Base-by-base conservation (phyloP, 2,329 filamentous ascomycete species). In the Colletotrichum somersetense region DNA sequence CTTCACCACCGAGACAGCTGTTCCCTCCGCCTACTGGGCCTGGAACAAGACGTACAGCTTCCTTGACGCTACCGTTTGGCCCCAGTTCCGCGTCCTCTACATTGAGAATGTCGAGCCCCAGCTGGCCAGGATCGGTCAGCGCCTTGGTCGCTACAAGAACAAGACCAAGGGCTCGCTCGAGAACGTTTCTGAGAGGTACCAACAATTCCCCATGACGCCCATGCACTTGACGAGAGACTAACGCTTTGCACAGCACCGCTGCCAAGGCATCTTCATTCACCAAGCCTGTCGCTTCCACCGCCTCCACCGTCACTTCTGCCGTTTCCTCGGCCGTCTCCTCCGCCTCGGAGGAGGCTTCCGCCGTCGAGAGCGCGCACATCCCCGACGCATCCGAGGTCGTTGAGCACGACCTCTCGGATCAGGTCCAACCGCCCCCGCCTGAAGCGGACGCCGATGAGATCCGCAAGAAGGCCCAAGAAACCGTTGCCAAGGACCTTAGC, bases 61-160 rank as follows among this genome's bases (percentile, higher is more conserved):
- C 78, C 83, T 97, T 44, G 89, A 94, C 70, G 89, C 89, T 58
- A 91, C 91, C 2, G 85, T 98, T 20, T 96, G 93, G 92, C 96
- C 96, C 2, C 91, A 92, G 75, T 74, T 98, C 14, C 90, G 92
- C 35, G 87, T 93, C 18, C 84, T 98, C 6, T 98, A 98, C 78
- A 89, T 91, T 14, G 91, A 97, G 78, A 97, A 97, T 77, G 95
- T 99, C 4, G 95, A 98, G 83, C 97, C 97, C 18, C 97, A 99
- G 81, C 87, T 99, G 18, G 89, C 96, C 68, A 94, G 95, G 77
- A 98, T 99, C 77, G 93, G 94, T 16, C 93, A 98, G 83, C 91
- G 95, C 57, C 88, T 99, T 14, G 95, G 95, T 52, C 87, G 92
- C 59, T 93, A 95, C 81, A 91, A 87, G 75, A 87, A 89, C 26